A percentile compares a stretch with the other conserved stretches of the same genome.
Conservation (phyloP, 1,284 basidiomycete species). For the Lentinula novae-zelandiae region DNA sequence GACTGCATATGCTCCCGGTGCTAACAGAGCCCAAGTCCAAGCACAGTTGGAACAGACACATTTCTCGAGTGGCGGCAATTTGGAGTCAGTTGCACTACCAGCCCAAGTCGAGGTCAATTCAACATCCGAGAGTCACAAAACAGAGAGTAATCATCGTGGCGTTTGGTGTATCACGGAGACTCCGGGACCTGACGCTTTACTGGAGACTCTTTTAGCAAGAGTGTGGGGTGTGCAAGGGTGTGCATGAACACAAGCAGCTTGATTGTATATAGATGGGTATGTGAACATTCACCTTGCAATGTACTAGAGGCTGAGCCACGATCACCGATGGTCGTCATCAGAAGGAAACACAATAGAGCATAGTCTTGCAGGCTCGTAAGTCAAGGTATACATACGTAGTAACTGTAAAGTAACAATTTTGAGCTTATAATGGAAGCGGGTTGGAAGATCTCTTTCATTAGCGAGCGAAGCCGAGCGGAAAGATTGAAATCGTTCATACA, state of each 20-base stretch:
- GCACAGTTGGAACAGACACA: slow-evolving; percentile 37
- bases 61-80: not conserved
- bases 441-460: too few species aligned
- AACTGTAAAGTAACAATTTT: too few species aligned
- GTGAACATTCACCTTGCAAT: too few species aligned
- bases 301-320: too few species aligned
- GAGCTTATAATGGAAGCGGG: too few species aligned
- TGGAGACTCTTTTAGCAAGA: slow-evolving; percentile 11
- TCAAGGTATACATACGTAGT: too few species aligned
- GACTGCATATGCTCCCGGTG: slow-evolving; percentile 56
- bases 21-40: slow-evolving; percentile 60
- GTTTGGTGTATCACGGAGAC: slow-evolving; percentile 13
- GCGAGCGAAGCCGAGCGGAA: too few species aligned
- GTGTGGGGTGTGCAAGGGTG: slow-evolving; percentile 11
- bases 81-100: slow-evolving; percentile 3
- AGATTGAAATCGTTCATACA: too few species aligned
- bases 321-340: too few species aligned
- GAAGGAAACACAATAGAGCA: too few species aligned
- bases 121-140: not conserved
- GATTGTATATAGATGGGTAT: too few species aligned
- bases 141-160: not conserved
- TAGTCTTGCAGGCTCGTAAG: too few species aligned
- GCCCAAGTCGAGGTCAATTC: slow-evolving; percentile 4
- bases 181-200: slow-evolving; percentile 13
- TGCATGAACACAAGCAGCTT: not conserved